These are phyloP conservation scores for Candida methanosorbosa DNA, from an alignment of 805 yeast species.

Conservation along the genomic window DNA sequence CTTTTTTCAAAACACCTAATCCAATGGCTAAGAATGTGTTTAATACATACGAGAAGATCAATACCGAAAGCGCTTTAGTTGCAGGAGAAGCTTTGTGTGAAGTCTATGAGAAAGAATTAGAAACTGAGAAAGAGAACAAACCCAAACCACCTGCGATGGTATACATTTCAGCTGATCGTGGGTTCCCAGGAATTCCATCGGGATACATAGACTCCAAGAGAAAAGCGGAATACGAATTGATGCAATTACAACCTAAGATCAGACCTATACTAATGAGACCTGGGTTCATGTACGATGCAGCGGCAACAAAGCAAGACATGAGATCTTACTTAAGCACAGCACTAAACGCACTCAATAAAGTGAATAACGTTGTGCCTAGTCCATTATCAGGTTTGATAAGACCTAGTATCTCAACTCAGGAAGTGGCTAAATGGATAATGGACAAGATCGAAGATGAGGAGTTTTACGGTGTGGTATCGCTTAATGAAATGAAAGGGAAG, in stretches of 20 bases:
- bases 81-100: constrained; percentile 47
- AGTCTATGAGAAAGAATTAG: neutral
- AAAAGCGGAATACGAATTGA: constrained; percentile 58
- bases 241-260: constrained; percentile 31
- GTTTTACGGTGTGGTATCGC: constrained; percentile 48
- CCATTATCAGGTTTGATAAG: constrained; percentile 41
- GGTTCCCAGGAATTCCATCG: constrained; percentile 56
- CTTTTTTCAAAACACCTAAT: constrained; percentile 42
- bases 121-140: constrained; percentile 3
- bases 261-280: constrained; percentile 69
- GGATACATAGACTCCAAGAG: constrained; percentile 74
- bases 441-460: constrained; percentile 42
- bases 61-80: constrained; percentile 58
- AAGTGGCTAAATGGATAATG: constrained; percentile 53
- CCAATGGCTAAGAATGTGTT: constrained; percentile 46
- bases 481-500: constrained; percentile 37
- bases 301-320: constrained; percentile 26
- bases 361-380: constrained; percentile 31
- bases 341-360: constrained; percentile 35
- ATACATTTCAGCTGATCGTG: constrained; percentile 74
- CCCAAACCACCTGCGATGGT: constrained; percentile 37
- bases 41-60: constrained; percentile 52
- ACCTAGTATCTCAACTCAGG: constrained; percentile 59
- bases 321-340: no score
- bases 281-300: constrained; percentile 77